These are phyloP conservation scores for Xanthoparmelia taractica DNA, from an alignment of 495 filamentous ascomycete genomes.

Conservation along the genomic window DNA sequence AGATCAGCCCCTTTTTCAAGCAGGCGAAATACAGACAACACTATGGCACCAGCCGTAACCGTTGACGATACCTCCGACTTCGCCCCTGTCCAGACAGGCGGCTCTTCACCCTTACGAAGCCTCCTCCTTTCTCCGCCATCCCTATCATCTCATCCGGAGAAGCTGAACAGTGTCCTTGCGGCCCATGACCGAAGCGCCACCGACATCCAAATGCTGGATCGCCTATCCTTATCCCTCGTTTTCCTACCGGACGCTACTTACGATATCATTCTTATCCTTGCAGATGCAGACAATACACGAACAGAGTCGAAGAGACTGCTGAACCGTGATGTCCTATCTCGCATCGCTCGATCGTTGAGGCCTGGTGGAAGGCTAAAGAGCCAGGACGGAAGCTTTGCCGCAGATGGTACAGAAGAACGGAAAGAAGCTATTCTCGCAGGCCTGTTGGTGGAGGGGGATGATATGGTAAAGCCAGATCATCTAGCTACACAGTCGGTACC, in stretches of 20 bases:
- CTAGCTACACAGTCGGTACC: conserved; percentile 58
- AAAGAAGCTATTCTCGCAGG: conserved; percentile 79
- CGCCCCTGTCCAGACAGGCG: not conserved
- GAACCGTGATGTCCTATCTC: conserved; percentile 58
- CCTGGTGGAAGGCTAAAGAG: conserved; percentile 59
- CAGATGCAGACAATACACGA: conserved; percentile 57
- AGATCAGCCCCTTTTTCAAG: not conserved
- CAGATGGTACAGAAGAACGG: conserved; percentile 39
- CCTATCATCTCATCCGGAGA: conserved; percentile 57
- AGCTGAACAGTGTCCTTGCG: conserved; percentile 49
- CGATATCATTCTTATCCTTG: conserved; percentile 76
- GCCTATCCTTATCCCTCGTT: conserved; percentile 75
- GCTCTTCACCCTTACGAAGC: conserved; percentile 36
- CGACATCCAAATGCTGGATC: conserved; percentile 98
- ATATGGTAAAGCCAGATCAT: conserved; percentile 67
- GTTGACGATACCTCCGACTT: conserved; percentile 15
- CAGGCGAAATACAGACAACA: not conserved
- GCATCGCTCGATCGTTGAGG: conserved; percentile 61
- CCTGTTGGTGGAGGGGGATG: conserved; percentile 50
- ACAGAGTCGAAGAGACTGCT: conserved; percentile 57
- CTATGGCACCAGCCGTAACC: conserved; percentile 19
- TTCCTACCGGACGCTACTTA: conserved; percentile 69
- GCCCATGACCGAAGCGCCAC: conserved; percentile 63
- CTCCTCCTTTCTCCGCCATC: conserved; percentile 70
- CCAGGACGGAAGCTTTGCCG: conserved; percentile 57